Evolutionary conservation across 176 grass and related monocot genomes (phyloP).

Genomic region (Hsuehochloa calcarea): DNA sequence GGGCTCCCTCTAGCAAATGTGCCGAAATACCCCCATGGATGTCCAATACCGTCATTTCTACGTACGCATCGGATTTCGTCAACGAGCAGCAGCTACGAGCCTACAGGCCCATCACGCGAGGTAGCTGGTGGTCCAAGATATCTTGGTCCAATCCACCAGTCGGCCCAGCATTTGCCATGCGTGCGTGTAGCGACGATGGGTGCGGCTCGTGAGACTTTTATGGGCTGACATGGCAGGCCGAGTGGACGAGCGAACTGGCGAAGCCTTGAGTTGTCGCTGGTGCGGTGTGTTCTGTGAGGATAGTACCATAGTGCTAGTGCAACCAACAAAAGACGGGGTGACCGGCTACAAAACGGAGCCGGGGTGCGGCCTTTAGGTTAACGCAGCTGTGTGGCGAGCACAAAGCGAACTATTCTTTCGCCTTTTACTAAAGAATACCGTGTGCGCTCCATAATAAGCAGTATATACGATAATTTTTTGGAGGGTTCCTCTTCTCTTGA

Average conservation of each 20-base stretch:
- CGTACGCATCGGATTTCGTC: neutral
- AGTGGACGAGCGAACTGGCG: too few species aligned
- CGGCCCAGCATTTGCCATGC: too few species aligned
- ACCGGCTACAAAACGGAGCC: neutral
- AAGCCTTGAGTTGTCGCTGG: neutral
- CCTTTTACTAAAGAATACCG: conserved; percentile 63
- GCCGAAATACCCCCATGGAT: neutral
- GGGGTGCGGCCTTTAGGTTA: accelerated
- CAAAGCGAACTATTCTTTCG: conserved; percentile 59
- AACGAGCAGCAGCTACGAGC: neutral
- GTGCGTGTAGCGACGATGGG: neutral
- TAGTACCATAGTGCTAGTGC: neutral
- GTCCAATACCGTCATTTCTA: neutral
- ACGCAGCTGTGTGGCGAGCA: conserved; percentile 37
- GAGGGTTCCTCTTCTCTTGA: neutral
- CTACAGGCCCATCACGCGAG: too few species aligned
- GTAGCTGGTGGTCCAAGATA: too few species aligned
- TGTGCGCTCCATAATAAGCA: neutral
- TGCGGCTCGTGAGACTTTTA: accelerated
- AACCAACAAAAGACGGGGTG: accelerated
- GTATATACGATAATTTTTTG: neutral
- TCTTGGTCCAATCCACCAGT: too few species aligned
- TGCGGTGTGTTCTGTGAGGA: neutral
- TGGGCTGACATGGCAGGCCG: neutral
- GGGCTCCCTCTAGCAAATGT: neutral